A percentile compares a stretch with the other conserved stretches of the same genome.
Conservation (phyloP, 2,329 filamentous ascomycete genomes). For the Hypoxylon sp. region DNA sequence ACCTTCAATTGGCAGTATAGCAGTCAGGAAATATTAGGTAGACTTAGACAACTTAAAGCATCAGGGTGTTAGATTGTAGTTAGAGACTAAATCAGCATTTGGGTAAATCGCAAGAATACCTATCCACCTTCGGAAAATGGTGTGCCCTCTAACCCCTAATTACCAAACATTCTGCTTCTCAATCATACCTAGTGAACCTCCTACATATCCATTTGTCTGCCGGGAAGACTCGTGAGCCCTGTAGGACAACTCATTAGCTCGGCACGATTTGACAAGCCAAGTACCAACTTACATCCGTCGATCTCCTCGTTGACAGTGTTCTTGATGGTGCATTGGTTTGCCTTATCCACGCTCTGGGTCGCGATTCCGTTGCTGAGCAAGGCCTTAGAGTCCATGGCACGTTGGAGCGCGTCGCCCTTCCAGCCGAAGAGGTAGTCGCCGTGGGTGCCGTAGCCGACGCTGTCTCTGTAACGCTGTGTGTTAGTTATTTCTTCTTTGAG, state of each 20-base stretch:
- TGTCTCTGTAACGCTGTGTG: slow-evolving; percentile 40
- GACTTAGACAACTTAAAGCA: background rate
- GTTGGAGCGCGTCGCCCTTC: slow-evolving; percentile 55
- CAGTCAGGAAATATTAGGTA: too few relatives aligned
- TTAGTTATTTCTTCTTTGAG: background rate
- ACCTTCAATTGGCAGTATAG: too few relatives aligned
- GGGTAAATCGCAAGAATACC: background rate
- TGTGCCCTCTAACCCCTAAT: too few relatives aligned
- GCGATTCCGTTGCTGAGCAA: slow-evolving; percentile 51
- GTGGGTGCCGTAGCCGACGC: slow-evolving; percentile 51
- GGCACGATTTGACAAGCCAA: background rate
- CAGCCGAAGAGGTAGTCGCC: slow-evolving; percentile 49
- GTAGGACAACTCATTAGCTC: slow-evolving; percentile 16
- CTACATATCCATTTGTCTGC: slow-evolving; percentile 38
- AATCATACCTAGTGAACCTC: background rate
- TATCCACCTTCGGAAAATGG: background rate
- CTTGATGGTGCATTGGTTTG: slow-evolving; percentile 47
- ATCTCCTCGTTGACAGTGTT: slow-evolving; percentile 49
- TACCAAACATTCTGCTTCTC: background rate
- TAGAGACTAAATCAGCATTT: background rate
- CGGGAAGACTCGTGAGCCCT: slow-evolving; percentile 42
- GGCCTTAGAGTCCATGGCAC: slow-evolving; percentile 56
- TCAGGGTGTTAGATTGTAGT: background rate
- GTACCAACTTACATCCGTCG: slow-evolving; percentile 50
- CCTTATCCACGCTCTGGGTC: slow-evolving; percentile 48